Evolutionary conservation across 108 stramenopile genomes (phyloP).

Genomic region (Fragilaria crotonensis): DNA sequence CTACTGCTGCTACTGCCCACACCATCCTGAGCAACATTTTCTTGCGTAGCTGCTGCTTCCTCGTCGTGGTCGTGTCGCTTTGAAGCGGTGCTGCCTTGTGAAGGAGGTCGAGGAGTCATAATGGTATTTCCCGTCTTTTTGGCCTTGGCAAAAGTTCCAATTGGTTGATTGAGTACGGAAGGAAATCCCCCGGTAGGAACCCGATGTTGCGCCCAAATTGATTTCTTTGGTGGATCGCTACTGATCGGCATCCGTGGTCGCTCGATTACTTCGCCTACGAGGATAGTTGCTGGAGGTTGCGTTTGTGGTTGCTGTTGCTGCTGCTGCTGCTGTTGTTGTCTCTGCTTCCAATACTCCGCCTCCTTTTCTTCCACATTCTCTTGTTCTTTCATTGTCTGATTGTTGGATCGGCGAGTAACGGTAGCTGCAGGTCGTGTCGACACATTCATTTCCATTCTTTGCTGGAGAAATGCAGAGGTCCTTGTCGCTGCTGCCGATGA

Average conservation of each 20-base stretch:
- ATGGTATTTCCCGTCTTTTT: background rate
- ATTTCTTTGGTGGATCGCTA: background rate
- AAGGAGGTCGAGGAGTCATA: background rate
- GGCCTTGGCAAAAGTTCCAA: conserved; percentile 39
- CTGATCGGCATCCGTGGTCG: background rate
- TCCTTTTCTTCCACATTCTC: no score
- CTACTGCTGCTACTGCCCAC: conserved; percentile 2
- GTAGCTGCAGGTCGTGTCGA: no score
- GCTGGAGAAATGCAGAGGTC: no score
- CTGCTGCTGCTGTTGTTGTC: no score
- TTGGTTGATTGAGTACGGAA: conserved; percentile 25
- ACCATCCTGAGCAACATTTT: conserved; percentile 1
- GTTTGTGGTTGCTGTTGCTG: no score
- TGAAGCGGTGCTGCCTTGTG: conserved; percentile 7
- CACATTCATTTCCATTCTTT: no score
- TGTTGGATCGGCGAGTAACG: no score
- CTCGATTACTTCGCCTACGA: background rate
- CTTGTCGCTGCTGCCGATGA: no score
- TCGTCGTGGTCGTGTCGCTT: background rate
- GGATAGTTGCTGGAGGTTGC: no score
- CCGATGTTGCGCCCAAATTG: background rate
- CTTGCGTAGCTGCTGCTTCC: background rate
- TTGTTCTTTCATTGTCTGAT: no score
- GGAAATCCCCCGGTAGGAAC: conserved; percentile 24
- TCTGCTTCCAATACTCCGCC: no score